Conservation (phyloP, 805 yeast genomes). For the Metahyphopichia silvanorum region DNA sequence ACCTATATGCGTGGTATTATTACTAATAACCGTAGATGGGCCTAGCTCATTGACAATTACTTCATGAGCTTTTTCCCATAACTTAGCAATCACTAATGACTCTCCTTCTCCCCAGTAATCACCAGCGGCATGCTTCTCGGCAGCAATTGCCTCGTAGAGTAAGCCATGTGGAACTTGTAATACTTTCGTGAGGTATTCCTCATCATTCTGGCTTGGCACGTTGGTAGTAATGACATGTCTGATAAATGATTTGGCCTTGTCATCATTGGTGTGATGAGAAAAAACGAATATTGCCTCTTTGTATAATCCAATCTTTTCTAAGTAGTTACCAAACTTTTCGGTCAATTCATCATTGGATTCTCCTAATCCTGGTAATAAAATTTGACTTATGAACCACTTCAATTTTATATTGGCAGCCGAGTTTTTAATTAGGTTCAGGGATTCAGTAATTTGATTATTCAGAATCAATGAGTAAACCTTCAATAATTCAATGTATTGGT, state of each 20-base stretch:
- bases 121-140: conserved; percentile 45
- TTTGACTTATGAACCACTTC: conserved; percentile 52
- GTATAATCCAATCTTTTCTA: conserved; percentile 46
- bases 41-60: conserved; percentile 59
- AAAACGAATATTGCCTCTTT: conserved; percentile 62
- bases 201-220: conserved; percentile 20
- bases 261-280: conserved; percentile 53
- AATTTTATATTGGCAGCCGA: conserved; percentile 32
- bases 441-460: conserved; percentile 4
- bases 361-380: conserved; percentile 23
- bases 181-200: conserved; percentile 32
- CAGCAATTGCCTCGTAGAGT: conserved; percentile 59
- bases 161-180: conserved; percentile 48
- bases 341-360: conserved; percentile 24
- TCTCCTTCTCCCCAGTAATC: conserved; percentile 59
- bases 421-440: conserved; percentile 5
- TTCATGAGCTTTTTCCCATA: conserved; percentile 62
- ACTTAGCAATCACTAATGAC: conserved; percentile 58
- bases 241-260: conserved; percentile 39
- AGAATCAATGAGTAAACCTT: conserved; percentile 11
- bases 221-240: conserved; percentile 30
- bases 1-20: conserved; percentile 28
- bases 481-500: conserved; percentile 17
- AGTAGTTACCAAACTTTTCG: conserved; percentile 43
- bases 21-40: conserved; percentile 64